phyloP scores from a whole-genome alignment of 1,139 yeast species.

The Debaryomyces fabryi region DNA sequence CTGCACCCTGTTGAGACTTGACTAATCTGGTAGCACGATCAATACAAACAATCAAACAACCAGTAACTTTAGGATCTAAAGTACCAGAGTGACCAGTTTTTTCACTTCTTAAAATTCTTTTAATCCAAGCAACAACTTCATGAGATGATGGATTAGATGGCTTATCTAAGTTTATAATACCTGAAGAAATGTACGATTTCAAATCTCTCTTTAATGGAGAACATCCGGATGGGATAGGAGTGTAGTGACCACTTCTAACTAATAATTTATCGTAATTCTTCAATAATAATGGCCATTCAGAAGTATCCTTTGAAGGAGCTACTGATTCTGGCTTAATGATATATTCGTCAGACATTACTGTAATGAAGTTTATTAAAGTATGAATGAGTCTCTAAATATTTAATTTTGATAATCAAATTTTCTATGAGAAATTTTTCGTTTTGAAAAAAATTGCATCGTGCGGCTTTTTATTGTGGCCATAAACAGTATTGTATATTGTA shows the following conservation, averaged over 20 bases:
- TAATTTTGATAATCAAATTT: not conserved
- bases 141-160: slow-evolving; percentile 98
- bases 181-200: slow-evolving; percentile 85
- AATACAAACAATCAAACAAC: slow-evolving; percentile 95
- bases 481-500: not conserved
- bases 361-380: slow-evolving; percentile 4
- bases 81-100: slow-evolving; percentile 99
- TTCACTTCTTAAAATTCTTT: slow-evolving; percentile 91
- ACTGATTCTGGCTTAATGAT: slow-evolving; percentile 89
- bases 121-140: slow-evolving; percentile 99
- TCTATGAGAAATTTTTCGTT: slow-evolving; percentile 9
- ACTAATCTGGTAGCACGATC: slow-evolving; percentile 98
- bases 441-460: slow-evolving; percentile 21
- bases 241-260: slow-evolving; percentile 94
- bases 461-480: slow-evolving; percentile 19
- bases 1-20: slow-evolving; percentile 99
- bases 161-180: slow-evolving; percentile 95
- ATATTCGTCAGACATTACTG: slow-evolving; percentile 60
- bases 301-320: slow-evolving; percentile 80
- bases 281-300: slow-evolving; percentile 93
- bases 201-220: slow-evolving; percentile 94
- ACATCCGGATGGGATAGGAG: slow-evolving; percentile 95
- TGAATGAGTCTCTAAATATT: slow-evolving; percentile 4
- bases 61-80: slow-evolving; percentile 97
- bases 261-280: slow-evolving; percentile 92